These are phyloP conservation scores for Amanita pallidorosea DNA, from an alignment of 768 basidiomycete genomes.

Conservation along the genomic window DNA sequence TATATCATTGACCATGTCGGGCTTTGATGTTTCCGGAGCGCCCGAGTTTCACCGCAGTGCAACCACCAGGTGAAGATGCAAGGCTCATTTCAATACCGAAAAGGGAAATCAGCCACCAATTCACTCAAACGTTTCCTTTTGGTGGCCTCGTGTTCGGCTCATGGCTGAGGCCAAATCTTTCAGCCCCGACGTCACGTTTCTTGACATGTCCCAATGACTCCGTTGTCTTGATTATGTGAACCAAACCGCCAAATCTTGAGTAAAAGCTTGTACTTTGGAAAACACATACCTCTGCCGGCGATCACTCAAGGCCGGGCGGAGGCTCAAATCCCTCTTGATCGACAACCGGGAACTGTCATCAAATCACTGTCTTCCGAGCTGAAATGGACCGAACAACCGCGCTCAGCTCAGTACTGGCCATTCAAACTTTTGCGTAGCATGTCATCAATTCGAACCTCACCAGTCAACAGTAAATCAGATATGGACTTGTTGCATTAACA, in stretches of 20 bases:
- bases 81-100: not conserved
- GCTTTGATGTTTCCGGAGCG: not conserved
- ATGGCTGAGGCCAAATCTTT: not conserved
- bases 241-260: not conserved
- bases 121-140: too few relatives aligned
- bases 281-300: not conserved
- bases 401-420: too few relatives aligned
- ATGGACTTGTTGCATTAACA: too few relatives aligned
- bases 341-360: too few relatives aligned
- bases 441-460: too few relatives aligned
- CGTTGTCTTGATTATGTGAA: not conserved
- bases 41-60: not conserved
- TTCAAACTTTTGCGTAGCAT: too few relatives aligned
- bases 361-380: too few relatives aligned
- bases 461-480: too few relatives aligned
- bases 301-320: not conserved
- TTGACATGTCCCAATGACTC: not conserved
- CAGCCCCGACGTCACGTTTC: not conserved
- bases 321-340: too few relatives aligned
- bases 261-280: not conserved
- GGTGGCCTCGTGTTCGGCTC: not conserved
- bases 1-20: too few relatives aligned
- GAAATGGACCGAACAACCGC: too few relatives aligned
- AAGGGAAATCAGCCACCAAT: not conserved
- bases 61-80: not conserved